Conservation (phyloP, 2,329 filamentous ascomycete genomes). For the Sarocladium kiliense region DNA sequence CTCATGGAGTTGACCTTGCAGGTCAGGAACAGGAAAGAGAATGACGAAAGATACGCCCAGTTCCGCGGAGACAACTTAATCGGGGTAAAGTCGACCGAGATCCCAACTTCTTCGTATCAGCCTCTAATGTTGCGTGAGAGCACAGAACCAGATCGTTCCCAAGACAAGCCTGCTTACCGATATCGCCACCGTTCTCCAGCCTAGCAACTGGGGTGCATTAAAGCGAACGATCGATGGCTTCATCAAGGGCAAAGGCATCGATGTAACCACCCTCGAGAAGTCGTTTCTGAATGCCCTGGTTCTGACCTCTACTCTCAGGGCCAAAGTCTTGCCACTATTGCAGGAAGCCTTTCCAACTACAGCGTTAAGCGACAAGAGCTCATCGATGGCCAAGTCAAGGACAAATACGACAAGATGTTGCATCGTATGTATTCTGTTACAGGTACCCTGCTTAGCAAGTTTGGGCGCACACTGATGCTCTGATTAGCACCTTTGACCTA, state of each 20-base stretch:
- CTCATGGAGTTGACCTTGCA: constrained; percentile 11
- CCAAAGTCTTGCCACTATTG: constrained; percentile 8
- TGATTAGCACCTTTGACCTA: background rate
- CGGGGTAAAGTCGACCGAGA: background rate
- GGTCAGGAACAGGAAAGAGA: constrained; percentile 10
- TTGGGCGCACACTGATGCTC: background rate
- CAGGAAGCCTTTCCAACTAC: constrained; percentile 9
- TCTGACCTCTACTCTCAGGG: too few relatives aligned
- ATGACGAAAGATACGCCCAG: constrained; percentile 8
- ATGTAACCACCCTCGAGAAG: constrained; percentile 5
- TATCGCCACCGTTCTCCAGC: constrained; percentile 6
- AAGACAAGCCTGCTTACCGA: constrained; percentile 7
- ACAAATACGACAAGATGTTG: constrained; percentile 17
- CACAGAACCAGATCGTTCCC: constrained; percentile 8
- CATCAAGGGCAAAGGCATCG: constrained; percentile 7
- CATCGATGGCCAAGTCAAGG: constrained; percentile 15
- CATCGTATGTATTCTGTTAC: constrained; percentile 7
- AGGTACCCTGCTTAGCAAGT: background rate
- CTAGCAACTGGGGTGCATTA: constrained; percentile 8
- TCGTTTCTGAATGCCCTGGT: too few relatives aligned
- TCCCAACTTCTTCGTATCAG: background rate
- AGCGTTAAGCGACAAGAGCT: background rate
- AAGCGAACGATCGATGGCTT: constrained; percentile 6
- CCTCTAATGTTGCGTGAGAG: background rate
- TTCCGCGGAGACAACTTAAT: constrained; percentile 11